These are phyloP conservation scores for Scheffersomyces quercinus DNA, from an alignment of 1,139 yeast species.

Conservation along the genomic window DNA sequence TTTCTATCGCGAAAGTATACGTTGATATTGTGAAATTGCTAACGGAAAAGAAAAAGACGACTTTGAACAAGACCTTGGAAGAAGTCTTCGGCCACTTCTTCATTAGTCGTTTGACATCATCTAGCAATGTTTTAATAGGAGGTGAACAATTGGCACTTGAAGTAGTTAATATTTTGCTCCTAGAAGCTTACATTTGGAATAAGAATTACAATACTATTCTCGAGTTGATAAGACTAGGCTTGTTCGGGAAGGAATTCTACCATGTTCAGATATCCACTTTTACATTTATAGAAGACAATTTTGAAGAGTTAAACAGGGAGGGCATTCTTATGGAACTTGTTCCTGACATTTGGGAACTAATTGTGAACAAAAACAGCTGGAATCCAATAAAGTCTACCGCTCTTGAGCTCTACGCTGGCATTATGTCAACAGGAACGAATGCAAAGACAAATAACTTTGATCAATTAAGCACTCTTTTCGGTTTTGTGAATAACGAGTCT, in stretches of 20 bases:
- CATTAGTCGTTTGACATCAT: constrained; percentile 6
- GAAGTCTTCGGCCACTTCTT: constrained; percentile 34
- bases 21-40: constrained; percentile 23
- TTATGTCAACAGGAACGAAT: background rate
- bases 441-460: constrained; percentile 7
- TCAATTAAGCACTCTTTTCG: constrained; percentile 24
- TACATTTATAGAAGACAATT: constrained; percentile 19
- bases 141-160: constrained; percentile 44
- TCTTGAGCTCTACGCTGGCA: constrained; percentile 32
- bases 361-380: constrained; percentile 31
- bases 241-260: constrained; percentile 37
- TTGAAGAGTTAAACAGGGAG: constrained; percentile 14
- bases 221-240: constrained; percentile 28
- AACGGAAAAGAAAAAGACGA: background rate
- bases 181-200: constrained; percentile 15
- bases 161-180: constrained; percentile 26
- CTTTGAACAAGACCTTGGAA: constrained; percentile 14
- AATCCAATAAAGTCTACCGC: constrained; percentile 44
- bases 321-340: background rate
- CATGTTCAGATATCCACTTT: constrained; percentile 53
- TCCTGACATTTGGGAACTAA: constrained; percentile 23
- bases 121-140: constrained; percentile 23
- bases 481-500: constrained; percentile 15
- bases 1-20: constrained; percentile 32
- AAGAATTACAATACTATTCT: constrained; percentile 15